phyloP scores from a whole-genome alignment of 2,329 filamentous ascomycete species.

The Fusarium humuli region DNA sequence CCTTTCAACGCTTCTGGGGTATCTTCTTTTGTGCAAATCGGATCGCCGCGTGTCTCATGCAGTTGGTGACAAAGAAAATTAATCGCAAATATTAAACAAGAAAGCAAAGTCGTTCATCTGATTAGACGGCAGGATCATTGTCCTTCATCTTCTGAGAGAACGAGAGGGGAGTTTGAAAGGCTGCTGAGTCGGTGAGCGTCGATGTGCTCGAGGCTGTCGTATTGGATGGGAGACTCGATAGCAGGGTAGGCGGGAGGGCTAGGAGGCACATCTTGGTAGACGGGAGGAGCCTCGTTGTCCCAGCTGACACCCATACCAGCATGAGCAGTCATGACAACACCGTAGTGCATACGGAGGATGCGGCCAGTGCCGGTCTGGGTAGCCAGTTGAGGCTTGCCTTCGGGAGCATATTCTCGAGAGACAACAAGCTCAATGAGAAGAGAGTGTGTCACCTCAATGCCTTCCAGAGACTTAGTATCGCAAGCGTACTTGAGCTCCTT shows the following conservation, averaged over 20 bases:
- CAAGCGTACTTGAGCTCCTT: conserved; percentile 74
- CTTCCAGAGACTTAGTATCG: conserved; percentile 79
- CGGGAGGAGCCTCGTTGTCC: conserved; percentile 94
- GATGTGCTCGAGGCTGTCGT: conserved; percentile 54
- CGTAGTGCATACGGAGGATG: conserved; percentile 93
- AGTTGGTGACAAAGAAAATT: conserved; percentile 36
- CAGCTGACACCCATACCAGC: conserved; percentile 91
- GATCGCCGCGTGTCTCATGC: conserved; percentile 46
- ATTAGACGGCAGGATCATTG: conserved; percentile 18
- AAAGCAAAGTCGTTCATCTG: conserved; percentile 5
- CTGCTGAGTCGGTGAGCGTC: conserved; percentile 48
- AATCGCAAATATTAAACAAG: conserved; percentile 22
- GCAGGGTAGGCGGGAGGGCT: conserved; percentile 78
- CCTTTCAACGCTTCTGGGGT: conserved; percentile 48
- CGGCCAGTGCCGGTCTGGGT: conserved; percentile 91
- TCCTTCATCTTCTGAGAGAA: conserved; percentile 30
- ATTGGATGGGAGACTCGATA: conserved; percentile 52
- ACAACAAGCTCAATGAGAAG: conserved; percentile 95
- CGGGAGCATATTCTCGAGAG: conserved; percentile 85
- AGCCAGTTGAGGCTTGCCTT: conserved; percentile 73
- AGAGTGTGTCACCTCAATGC: conserved; percentile 83
- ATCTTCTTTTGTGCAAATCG: conserved; percentile 43
- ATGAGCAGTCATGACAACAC: conserved; percentile 82
- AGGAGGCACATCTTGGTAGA: conserved; percentile 92
- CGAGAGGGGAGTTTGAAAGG: conserved; percentile 28